These are phyloP conservation scores for Solanum rostratum DNA, from an alignment of 257 asterid genomes.

Conservation along the genomic window DNA sequence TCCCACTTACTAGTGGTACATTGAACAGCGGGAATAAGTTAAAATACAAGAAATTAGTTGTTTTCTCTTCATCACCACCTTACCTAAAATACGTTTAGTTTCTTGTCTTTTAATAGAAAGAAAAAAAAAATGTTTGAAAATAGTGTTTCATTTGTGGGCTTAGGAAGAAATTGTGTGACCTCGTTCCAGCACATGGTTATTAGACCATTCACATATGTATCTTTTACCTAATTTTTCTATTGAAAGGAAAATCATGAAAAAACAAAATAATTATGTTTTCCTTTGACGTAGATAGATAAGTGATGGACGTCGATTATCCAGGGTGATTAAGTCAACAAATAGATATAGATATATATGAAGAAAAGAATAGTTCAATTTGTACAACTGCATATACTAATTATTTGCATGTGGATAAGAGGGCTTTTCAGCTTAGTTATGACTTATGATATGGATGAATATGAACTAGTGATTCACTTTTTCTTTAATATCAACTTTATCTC, in stretches of 20 bases:
- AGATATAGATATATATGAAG: background rate
- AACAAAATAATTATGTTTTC: background rate
- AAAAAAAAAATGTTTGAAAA: background rate
- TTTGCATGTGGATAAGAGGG: background rate
- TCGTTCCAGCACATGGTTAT: background rate
- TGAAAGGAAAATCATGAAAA: background rate
- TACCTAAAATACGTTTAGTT: background rate
- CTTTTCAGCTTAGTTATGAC: background rate
- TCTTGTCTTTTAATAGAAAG: background rate
- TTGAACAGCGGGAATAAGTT: background rate
- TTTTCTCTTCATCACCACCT: background rate
- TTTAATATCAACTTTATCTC: background rate
- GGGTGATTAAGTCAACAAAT: background rate
- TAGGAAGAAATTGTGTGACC: background rate
- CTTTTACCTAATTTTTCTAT: background rate
- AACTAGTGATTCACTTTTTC: background rate
- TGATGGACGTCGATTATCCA: background rate
- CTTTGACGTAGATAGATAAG: background rate
- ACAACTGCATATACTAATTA: background rate
- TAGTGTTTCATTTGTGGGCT: background rate
- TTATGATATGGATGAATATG: background rate
- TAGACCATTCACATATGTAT: background rate
- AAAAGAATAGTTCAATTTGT: background rate
- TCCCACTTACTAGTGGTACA: background rate
- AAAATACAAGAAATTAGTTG: background rate